Evolutionary conservation across 352 stramenopile species (phyloP).

Genomic region (Phytopythium boreale): DNA sequence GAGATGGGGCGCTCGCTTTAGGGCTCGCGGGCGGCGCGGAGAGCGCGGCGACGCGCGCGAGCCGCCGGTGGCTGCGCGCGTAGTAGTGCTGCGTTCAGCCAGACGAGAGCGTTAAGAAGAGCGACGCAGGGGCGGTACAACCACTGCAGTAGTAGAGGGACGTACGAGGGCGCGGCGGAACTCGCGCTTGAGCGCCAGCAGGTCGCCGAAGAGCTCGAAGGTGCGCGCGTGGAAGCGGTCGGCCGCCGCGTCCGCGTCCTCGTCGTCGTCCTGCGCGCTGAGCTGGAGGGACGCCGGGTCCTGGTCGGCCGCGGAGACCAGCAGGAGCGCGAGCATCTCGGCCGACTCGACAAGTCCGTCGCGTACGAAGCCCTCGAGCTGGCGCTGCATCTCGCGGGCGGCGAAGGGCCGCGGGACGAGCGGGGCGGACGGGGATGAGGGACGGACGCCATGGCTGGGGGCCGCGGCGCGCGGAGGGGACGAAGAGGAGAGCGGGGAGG

Average conservation of each 20-base stretch:
- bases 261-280: conserved; percentile 1
- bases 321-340: conserved; percentile 60
- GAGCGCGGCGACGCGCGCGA: background rate
- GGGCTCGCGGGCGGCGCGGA: background rate
- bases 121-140: no score
- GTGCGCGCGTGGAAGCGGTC: conserved; percentile 56
- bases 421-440: background rate
- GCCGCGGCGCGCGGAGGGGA: background rate
- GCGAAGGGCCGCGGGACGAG: conserved; percentile 17
- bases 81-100: conserved; percentile 38
- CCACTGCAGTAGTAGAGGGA: background rate
- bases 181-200: conserved; percentile 64
- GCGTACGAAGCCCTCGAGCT: conserved; percentile 50
- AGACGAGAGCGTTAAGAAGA: background rate
- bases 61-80: conserved; percentile 32
- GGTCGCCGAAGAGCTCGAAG: conserved; percentile 57
- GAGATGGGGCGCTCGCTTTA: no score
- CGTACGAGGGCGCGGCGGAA: conserved; percentile 72
- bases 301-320: conserved; percentile 42
- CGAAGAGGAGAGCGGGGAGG: background rate
- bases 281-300: background rate
- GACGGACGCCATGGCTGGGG: no score
- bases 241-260: background rate
- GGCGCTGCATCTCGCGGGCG: conserved; percentile 51
- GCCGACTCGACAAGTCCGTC: conserved; percentile 52